Percentiles rank a stretch among this genome's conserved stretches.
These are phyloP conservation scores for Nigrospora osmanthi DNA, from an alignment of 2,329 filamentous ascomycete genomes.

Conservation along the genomic window DNA sequence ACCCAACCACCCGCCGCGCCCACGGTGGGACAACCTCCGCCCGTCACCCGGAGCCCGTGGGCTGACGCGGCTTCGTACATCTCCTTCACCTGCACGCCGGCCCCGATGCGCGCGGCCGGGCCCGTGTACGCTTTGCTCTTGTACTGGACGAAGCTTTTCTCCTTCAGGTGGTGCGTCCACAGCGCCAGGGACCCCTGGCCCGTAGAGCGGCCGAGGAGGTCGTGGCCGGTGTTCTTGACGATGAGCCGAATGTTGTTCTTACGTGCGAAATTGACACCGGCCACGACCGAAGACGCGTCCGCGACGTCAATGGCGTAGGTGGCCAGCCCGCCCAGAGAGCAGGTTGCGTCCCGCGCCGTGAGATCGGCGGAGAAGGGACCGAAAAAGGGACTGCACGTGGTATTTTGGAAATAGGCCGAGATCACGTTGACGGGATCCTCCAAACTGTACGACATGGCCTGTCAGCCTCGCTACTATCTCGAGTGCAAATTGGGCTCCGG, in stretches of 20 bases:
- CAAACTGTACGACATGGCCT: too few relatives aligned
- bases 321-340: too few relatives aligned
- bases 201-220: slow-evolving; percentile 28
- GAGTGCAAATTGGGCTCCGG: too few relatives aligned
- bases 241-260: slow-evolving; percentile 28
- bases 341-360: too few relatives aligned
- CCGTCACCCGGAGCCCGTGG: slow-evolving; percentile 32
- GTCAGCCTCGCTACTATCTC: too few relatives aligned
- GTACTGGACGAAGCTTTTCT: slow-evolving; percentile 15
- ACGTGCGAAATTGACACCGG: slow-evolving; percentile 6
- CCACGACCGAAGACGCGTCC: too few relatives aligned
- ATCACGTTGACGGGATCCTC: too few relatives aligned
- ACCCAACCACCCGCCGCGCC: slow-evolving; percentile 42
- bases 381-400: too few relatives aligned
- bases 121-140: slow-evolving; percentile 30
- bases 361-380: too few relatives aligned
- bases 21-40: slow-evolving; percentile 40
- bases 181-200: slow-evolving; percentile 26
- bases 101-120: slow-evolving; percentile 36
- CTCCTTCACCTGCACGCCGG: slow-evolving; percentile 37
- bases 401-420: too few relatives aligned
- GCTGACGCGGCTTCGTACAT: slow-evolving; percentile 25
- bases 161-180: slow-evolving; percentile 32
- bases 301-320: too few relatives aligned
- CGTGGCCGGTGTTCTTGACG: slow-evolving; percentile 35